Conservation (phyloP, 768 basidiomycete species). For the Boletus huronensis region DNA sequence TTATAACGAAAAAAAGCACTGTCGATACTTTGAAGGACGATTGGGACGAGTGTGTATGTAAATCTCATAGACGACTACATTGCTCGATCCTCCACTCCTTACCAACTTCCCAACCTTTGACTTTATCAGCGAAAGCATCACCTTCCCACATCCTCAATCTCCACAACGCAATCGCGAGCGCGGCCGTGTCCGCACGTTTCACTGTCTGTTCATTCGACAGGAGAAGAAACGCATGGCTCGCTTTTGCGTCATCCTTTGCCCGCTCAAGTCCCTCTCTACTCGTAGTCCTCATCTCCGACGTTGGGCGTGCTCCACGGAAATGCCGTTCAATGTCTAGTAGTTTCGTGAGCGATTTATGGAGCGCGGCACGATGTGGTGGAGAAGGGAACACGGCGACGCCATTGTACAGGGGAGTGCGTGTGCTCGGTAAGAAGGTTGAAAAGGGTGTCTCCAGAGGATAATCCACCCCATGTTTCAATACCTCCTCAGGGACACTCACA, state of each 20-base stretch:
- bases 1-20: background rate
- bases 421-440: conserved; percentile 29
- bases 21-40: background rate
- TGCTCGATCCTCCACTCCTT: conserved; percentile 24
- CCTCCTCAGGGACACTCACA: background rate
- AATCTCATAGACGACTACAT: conserved; percentile 3
- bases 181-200: conserved; percentile 55
- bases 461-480: background rate
- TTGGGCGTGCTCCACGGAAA: conserved; percentile 10
- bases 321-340: conserved; percentile 48
- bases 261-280: background rate
- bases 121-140: conserved; percentile 20
- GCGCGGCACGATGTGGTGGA: conserved; percentile 53
- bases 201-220: conserved; percentile 48
- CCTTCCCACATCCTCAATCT: conserved; percentile 76
- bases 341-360: conserved; percentile 47
- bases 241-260: conserved; percentile 36
- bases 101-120: conserved; percentile 38
- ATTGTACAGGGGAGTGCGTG: conserved; percentile 64
- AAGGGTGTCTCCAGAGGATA: conserved; percentile 5
- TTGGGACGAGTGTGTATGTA: background rate
- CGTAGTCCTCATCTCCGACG: background rate
- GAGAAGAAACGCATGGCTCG: conserved; percentile 70
- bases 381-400: conserved; percentile 62
- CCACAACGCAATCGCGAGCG: conserved; percentile 74